A percentile compares a stretch with the other conserved stretches of the same genome.
Conservation (phyloP, 257 asterid genomes). For the Eustoma russellianum region DNA sequence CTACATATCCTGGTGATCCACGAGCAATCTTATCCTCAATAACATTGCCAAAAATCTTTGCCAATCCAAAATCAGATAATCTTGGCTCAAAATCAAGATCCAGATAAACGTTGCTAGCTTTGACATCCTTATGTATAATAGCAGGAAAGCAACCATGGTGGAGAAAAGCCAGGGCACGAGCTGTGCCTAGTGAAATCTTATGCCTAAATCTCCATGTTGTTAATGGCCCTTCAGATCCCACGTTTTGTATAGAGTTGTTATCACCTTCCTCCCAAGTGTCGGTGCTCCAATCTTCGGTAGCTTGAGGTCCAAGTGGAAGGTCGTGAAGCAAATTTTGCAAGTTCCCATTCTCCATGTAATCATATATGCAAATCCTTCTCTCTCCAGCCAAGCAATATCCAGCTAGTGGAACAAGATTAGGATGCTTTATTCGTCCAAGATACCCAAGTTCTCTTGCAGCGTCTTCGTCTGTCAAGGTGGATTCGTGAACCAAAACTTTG, state of each 20-base stretch:
- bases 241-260: slow-evolving; percentile 44
- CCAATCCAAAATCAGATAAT: slow-evolving; percentile 66
- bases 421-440: slow-evolving; percentile 75
- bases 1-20: slow-evolving; percentile 56
- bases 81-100: slow-evolving; percentile 69
- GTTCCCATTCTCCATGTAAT: slow-evolving; percentile 85
- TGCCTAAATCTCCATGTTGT: slow-evolving; percentile 69
- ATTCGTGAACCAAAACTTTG: slow-evolving; percentile 67
- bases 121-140: slow-evolving; percentile 67
- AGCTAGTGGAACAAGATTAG: slow-evolving; percentile 69
- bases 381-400: slow-evolving; percentile 92
- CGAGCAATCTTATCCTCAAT: slow-evolving; percentile 49
- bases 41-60: slow-evolving; percentile 59
- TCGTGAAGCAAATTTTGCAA: slow-evolving; percentile 70
- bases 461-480: slow-evolving; percentile 66
- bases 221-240: slow-evolving; percentile 47
- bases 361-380: slow-evolving; percentile 77
- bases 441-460: slow-evolving; percentile 75
- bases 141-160: slow-evolving; percentile 91
- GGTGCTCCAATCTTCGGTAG: slow-evolving; percentile 63
- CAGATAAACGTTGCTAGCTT: slow-evolving; percentile 74
- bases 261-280: slow-evolving; percentile 69
- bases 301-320: slow-evolving; percentile 59
- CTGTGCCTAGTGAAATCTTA: slow-evolving; percentile 63
- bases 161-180: slow-evolving; percentile 83